A percentile compares a stretch with the other conserved stretches of the same genome.
phyloP scores from a whole-genome alignment of 116 monocot genomes.

The Thalassia testudinum region DNA sequence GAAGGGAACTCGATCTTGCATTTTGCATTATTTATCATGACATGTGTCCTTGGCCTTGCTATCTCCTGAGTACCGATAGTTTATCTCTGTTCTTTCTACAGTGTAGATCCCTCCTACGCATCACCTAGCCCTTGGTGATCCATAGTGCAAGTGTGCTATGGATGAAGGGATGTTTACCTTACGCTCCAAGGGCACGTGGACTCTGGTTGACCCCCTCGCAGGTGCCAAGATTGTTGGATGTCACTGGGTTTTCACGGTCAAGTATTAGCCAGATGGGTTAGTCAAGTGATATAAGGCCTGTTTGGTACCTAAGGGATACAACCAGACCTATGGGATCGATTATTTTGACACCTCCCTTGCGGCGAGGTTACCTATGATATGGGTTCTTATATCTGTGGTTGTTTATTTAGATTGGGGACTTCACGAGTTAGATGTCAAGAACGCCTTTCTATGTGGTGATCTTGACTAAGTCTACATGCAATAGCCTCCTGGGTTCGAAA shows the following conservation, averaged over 20 bases:
- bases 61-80: no score
- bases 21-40: no score
- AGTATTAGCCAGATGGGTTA: neutral
- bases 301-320: neutral
- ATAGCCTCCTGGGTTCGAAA: no score
- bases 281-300: neutral
- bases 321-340: neutral
- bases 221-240: neutral
- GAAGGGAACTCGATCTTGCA: no score
- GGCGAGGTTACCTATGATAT: neutral
- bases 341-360: neutral
- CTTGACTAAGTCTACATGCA: no score
- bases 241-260: neutral
- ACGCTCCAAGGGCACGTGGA: neutral
- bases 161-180: neutral
- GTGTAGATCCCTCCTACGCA: no score
- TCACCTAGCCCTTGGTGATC: neutral
- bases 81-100: no score
- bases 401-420: no score
- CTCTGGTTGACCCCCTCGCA: neutral
- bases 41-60: no score
- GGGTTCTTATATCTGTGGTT: no score
- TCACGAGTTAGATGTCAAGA: no score
- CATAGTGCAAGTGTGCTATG: neutral
- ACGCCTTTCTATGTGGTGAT: no score